phyloP scores from a whole-genome alignment of 2,329 filamentous ascomycete genomes.

The Botrytis fragariae region DNA sequence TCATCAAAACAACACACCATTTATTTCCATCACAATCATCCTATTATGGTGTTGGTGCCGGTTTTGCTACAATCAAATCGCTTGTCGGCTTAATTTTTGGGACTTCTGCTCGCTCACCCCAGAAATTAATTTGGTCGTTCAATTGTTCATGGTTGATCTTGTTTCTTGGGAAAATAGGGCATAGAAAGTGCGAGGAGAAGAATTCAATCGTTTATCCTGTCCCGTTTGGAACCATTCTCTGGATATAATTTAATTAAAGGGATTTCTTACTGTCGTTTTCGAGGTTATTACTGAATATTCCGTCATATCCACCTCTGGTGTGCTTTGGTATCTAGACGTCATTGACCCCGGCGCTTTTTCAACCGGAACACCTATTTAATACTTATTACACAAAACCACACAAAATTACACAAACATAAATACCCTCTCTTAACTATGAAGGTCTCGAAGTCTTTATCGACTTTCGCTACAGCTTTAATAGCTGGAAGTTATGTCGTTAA shows the following conservation, averaged over 20 bases:
- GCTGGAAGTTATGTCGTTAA: constrained; percentile 23
- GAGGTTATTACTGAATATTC: background rate
- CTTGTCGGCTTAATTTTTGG: constrained; percentile 1
- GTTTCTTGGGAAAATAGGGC: background rate
- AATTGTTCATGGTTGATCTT: constrained; percentile 3
- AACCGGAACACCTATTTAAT: background rate
- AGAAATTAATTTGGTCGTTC: background rate
- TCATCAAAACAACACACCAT: background rate
- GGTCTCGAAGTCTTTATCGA: background rate
- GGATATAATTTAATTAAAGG: background rate
- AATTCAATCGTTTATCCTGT: background rate
- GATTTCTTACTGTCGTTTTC: background rate
- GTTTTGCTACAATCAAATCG: background rate
- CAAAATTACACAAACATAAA: background rate
- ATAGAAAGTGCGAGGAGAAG: background rate
- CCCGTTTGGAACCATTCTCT: too few relatives aligned
- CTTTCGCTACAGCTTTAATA: constrained; percentile 20
- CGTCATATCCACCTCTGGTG: background rate
- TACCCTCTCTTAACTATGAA: constrained; percentile 4
- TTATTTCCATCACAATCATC: background rate
- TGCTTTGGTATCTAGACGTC: background rate
- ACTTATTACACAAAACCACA: background rate
- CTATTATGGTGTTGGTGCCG: background rate
- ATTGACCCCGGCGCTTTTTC: background rate
- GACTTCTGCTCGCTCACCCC: background rate